Evolutionary conservation across 2,329 filamentous ascomycete genomes (phyloP), one percentile per base, ranked within the genome.

Genomic region (Aphanoascus verrucosus): DNA sequence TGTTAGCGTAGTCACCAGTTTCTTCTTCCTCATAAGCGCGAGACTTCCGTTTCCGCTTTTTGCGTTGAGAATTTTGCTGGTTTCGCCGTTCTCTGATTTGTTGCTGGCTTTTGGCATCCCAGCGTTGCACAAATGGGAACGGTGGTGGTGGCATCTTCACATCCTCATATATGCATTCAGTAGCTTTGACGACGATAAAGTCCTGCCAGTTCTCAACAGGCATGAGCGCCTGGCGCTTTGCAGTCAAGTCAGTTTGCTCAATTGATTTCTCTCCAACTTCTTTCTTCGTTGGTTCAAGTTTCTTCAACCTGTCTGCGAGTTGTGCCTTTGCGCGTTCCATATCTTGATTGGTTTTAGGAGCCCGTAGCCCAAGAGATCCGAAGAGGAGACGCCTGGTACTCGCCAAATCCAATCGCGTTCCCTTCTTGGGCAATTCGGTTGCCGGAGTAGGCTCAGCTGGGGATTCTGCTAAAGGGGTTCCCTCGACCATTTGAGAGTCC

Each of bases 121-220:
- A 96, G 45, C 86, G 80, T 67, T 96, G 89, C 14, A 86, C 75
- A 66, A 96, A 96, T 0, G 90, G 90, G 63, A 94, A 96, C 0
- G 90, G 87, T 0, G 91, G 90, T 34, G 86, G 78, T 51, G 79
- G 85, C 44, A 94, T 74, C 32, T 78, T 72, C 38, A 88, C 71
- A 4, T 76, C 78, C 31, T 86, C 78, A n/a, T 86, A 77, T 57
- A 82, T 81, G 68, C 90, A 96, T 66, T 97, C 91, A 0, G 94
- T 86, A 19, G 88, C 90, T 20, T 80, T 78, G 56, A 94, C 81
- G 9, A 74, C 77, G 56, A 96, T 83, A 59, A 82, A 88, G 3
- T 80, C 72, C 59, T 80, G 80, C 90, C 90, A 96, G 19, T 79
- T 76, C 31, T 85, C 77, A 0, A 77, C 70, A 43, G 81, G 75